Base-by-base conservation (phyloP, 2,329 filamentous ascomycete genomes). In the Diaporthe australafricana region DNA sequence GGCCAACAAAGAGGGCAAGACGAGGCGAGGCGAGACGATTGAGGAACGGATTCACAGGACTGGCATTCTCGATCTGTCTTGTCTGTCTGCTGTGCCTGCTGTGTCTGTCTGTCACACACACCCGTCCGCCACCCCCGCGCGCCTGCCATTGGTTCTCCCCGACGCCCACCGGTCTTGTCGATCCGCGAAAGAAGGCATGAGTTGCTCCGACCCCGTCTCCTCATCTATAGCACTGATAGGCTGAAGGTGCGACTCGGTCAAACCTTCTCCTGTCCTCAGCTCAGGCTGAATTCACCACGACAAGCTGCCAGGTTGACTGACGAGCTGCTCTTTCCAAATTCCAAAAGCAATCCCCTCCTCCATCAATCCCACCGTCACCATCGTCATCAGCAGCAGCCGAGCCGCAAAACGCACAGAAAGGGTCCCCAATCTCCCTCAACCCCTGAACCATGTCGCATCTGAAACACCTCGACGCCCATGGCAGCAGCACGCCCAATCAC, bases 361-460 rank as follows among this genome's bases (percentile, higher is more conserved):
- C 2, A 27, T 32, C 27, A 11, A 25, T 9, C 9, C 17, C 16
- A 22, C 17, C 32, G 20, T 48, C 42, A 48, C 6, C 3, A 25
- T 65, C 60, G 30, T 65, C 60, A 65, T 50, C 45, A 20, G 22
- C 60, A 48, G 42, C 60, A 42, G 42, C 60, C 60, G 60, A 65
- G 60, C 60, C 60, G 60, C 60, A 65, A 48, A 20, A 65, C 35
- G 60, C 60, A 65, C 42, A 65, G 35, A 38, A 65, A 50, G 60
- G 60, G 60, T 65, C 60, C 60, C 60, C 30, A 65, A 65, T 65
- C 45, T 65, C 60, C 20, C 30, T 38, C 14, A 20, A 65, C 14
- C 60, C 60, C 60, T 65, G 60, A 35, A 65, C 60, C 60, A 35
- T 63, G 60, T 65, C 60, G n/a, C 27, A 50, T 65, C 60, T 65